Evolutionary conservation across 805 yeast species (phyloP).

Genomic region (Wickerhamiella azyma): DNA sequence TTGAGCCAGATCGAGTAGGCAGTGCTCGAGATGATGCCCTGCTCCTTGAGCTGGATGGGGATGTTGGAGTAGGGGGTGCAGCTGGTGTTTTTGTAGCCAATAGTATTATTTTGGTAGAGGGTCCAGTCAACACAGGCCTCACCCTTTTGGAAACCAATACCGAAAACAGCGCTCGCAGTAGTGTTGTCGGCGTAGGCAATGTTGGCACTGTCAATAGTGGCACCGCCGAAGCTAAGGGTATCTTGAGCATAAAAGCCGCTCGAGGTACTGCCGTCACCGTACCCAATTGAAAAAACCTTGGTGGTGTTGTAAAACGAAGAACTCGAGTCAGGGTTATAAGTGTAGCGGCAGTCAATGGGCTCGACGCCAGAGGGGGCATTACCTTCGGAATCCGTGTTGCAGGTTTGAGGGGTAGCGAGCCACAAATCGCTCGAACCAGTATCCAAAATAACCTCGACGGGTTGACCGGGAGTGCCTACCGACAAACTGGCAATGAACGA

Average conservation of each 20-base stretch:
- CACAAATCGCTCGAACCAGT: conserved; percentile 64
- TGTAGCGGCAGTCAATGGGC: neutral
- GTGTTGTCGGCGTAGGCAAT: conserved; percentile 61
- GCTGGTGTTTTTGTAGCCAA: conserved; percentile 5
- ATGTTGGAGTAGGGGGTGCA: conserved; percentile 20
- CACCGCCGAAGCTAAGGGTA: conserved; percentile 36
- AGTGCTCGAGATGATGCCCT: conserved; percentile 30
- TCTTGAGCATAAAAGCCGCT: conserved; percentile 38
- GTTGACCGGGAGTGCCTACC: conserved; percentile 33
- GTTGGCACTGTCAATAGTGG: conserved; percentile 37
- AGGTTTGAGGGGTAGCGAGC: conserved; percentile 37
- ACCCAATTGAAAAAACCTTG: conserved; percentile 18
- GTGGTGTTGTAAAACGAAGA: conserved; percentile 16
- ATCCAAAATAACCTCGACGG: conserved; percentile 35
- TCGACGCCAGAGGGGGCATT: neutral
- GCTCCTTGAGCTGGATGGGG: conserved; percentile 25
- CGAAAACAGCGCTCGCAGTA: conserved; percentile 35
- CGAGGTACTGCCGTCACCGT: conserved; percentile 37
- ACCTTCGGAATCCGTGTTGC: conserved; percentile 4
- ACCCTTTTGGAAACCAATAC: conserved; percentile 24
- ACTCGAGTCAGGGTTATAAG: conserved; percentile 23
- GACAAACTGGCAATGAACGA: conserved; percentile 5
- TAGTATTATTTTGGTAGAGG: conserved; percentile 10
- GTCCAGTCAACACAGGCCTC: conserved; percentile 15
- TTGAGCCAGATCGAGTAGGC: conserved; percentile 37